These are phyloP conservation scores for Hyaloscypha variabilis DNA, from an alignment of 495 filamentous ascomycete genomes.

Conservation along the genomic window DNA sequence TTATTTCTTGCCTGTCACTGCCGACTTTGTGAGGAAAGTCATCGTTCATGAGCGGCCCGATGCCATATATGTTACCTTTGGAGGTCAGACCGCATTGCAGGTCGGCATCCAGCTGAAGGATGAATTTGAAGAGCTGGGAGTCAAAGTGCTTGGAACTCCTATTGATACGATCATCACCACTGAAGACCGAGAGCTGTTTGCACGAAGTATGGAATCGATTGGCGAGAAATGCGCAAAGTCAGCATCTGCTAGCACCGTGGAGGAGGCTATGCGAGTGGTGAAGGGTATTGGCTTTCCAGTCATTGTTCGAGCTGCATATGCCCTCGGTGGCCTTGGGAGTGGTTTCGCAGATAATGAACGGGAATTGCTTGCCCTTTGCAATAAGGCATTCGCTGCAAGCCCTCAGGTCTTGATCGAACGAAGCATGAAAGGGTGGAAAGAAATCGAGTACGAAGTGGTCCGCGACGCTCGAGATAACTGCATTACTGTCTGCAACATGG, in stretches of 20 bases:
- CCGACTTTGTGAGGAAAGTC: conserved; percentile 96
- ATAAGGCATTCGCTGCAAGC: conserved; percentile 91
- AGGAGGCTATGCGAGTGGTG: conserved; percentile 83
- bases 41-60: conserved; percentile 91
- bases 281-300: conserved; percentile 93
- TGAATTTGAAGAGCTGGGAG: conserved; percentile 88
- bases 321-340: conserved; percentile 91
- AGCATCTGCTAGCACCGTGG: conserved; percentile 81
- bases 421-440: conserved; percentile 99
- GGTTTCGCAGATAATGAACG: conserved; percentile 91
- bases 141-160: conserved; percentile 92
- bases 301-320: conserved; percentile 96
- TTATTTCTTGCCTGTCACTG: conserved; percentile 96
- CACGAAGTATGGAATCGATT: conserved; percentile 97
- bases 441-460: conserved; percentile 98
- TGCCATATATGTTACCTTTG: conserved; percentile 95
- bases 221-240: conserved; percentile 98
- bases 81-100: conserved; percentile 91
- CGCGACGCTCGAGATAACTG: conserved; percentile 96
- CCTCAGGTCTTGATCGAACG: conserved; percentile 95
- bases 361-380: conserved; percentile 89
- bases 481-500: conserved; percentile 99
- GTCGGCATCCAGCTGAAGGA: conserved; percentile 97
- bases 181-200: conserved; percentile 95
- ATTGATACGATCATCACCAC: conserved; percentile 98